phyloP scores from a whole-genome alignment of 2,329 filamentous ascomycete genomes.

The Scleromitrula shiraiana region DNA sequence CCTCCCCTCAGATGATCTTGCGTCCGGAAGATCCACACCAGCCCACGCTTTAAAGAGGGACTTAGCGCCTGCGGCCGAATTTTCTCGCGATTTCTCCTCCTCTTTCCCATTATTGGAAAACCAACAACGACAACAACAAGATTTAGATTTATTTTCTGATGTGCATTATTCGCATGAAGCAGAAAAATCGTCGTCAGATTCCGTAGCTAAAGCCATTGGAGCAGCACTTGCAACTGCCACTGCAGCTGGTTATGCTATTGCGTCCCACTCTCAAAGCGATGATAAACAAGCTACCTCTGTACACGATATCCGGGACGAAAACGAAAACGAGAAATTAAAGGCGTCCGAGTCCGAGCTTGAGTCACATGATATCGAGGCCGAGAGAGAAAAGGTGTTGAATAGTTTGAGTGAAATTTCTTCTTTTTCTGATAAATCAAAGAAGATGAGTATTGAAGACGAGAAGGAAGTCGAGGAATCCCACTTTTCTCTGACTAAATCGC shows the following conservation, averaged over 20 bases:
- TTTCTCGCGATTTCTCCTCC: slow-evolving; percentile 7
- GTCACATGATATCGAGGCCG: slow-evolving; percentile 11
- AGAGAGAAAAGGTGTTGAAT: slow-evolving; percentile 14
- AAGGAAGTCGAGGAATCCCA: slow-evolving; percentile 17
- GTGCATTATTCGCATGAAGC: not conserved
- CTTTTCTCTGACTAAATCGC: slow-evolving; percentile 24
- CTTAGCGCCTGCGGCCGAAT: slow-evolving; percentile 15
- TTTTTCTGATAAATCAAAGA: not conserved
- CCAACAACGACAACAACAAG: too few relatives aligned
- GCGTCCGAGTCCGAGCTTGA: not conserved
- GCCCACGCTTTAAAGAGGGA: slow-evolving; percentile 34
- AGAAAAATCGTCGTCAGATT: slow-evolving; percentile 11
- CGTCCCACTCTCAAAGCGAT: slow-evolving; percentile 23
- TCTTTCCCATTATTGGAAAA: slow-evolving; percentile 2
- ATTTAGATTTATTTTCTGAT: slow-evolving; percentile 5
- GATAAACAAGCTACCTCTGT: slow-evolving; percentile 35
- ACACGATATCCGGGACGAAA: slow-evolving; percentile 19
- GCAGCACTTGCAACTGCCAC: slow-evolving; percentile 14
- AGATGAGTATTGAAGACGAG: slow-evolving; percentile 6
- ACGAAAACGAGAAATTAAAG: slow-evolving; percentile 9
- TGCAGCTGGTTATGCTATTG: slow-evolving; percentile 19
- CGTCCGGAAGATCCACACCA: slow-evolving; percentile 60
- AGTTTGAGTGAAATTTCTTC: slow-evolving; percentile 11
- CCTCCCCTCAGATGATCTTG: slow-evolving; percentile 38
- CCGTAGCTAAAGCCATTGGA: slow-evolving; percentile 14